phyloP scores from a whole-genome alignment of 495 filamentous ascomycete species.

The Opeltia flavorubescens region DNA sequence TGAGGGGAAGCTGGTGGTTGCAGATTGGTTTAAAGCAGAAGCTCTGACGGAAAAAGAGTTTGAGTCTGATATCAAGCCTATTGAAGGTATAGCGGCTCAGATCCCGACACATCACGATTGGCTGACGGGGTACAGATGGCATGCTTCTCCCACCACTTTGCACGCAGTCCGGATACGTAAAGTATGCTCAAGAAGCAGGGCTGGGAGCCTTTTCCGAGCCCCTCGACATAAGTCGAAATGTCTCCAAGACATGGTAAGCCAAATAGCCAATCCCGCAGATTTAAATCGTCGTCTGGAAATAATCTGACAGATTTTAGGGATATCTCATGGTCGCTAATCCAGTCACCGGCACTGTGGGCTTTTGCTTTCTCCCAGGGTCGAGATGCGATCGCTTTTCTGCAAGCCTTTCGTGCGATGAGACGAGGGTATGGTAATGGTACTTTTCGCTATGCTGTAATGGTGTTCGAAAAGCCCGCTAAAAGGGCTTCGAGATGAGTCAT shows the following conservation, averaged over 20 bases:
- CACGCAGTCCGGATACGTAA: slow-evolving; percentile 33
- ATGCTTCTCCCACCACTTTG: slow-evolving; percentile 42
- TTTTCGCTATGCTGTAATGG: slow-evolving; percentile 43
- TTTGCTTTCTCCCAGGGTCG: slow-evolving; percentile 42
- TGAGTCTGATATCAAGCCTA: slow-evolving; percentile 37
- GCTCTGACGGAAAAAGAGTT: slow-evolving; percentile 26
- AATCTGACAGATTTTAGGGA: slow-evolving; percentile 28
- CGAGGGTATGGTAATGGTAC: slow-evolving; percentile 41
- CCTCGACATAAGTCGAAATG: slow-evolving; percentile 41
- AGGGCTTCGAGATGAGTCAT: too few relatives aligned
- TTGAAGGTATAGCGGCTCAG: slow-evolving; percentile 27
- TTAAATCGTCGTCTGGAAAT: background rate
- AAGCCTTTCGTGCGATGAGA: slow-evolving; percentile 45
- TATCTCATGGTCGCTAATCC: slow-evolving; percentile 43
- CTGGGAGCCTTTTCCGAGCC: slow-evolving; percentile 26
- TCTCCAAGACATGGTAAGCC: slow-evolving; percentile 26
- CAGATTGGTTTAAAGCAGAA: slow-evolving; percentile 42
- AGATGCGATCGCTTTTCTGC: slow-evolving; percentile 42
- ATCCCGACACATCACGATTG: background rate
- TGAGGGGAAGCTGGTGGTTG: slow-evolving; percentile 35
- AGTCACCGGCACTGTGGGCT: slow-evolving; percentile 41
- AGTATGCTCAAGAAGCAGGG: slow-evolving; percentile 29
- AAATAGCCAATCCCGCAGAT: background rate
- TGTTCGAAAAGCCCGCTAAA: slow-evolving; percentile 40
- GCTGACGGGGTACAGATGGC: slow-evolving; percentile 25